These are phyloP conservation scores for Starmerella vitae DNA, from an alignment of 805 yeast genomes.

Conservation along the genomic window DNA sequence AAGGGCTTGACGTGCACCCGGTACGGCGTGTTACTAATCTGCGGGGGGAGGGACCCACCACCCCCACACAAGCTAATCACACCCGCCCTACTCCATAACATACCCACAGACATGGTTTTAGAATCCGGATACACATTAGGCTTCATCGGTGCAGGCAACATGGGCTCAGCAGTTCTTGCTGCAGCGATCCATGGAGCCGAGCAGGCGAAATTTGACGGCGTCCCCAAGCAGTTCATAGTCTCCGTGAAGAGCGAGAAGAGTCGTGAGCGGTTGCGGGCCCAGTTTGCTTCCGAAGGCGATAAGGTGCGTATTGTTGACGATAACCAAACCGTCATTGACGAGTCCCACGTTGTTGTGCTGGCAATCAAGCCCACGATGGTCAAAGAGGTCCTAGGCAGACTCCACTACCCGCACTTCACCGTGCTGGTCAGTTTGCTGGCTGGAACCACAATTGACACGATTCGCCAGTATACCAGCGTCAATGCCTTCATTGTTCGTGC, in stretches of 20 bases:
- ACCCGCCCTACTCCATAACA: too few relatives aligned
- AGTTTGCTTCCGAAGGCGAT: conserved; percentile 32
- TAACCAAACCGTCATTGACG: conserved; percentile 45
- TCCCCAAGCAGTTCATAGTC: conserved; percentile 64
- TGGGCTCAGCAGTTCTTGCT: conserved; percentile 85
- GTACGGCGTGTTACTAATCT: too few relatives aligned
- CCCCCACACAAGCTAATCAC: too few relatives aligned
- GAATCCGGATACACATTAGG: conserved; percentile 40
- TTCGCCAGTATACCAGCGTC: conserved; percentile 30
- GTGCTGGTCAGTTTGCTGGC: conserved; percentile 75
- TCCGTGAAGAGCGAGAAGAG: conserved; percentile 51
- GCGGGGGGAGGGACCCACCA: too few relatives aligned
- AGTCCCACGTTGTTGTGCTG: conserved; percentile 58
- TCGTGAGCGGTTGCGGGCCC: conserved; percentile 35
- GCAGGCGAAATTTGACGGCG: conserved; percentile 30
- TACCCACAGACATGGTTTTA: conserved; percentile 11
- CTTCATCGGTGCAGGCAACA: conserved; percentile 84
- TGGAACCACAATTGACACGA: conserved; percentile 75
- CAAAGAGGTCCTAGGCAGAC: conserved; percentile 42
- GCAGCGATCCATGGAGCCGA: conserved; percentile 48
- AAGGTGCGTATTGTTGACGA: conserved; percentile 36
- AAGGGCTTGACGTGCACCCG: too few relatives aligned
- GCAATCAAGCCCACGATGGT: conserved; percentile 85
- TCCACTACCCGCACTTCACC: conserved; percentile 35
- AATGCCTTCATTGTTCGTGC: conserved; percentile 58